These are phyloP conservation scores for Deinandra increscens DNA, from an alignment of 129 eudicot genomes.

Conservation along the genomic window DNA sequence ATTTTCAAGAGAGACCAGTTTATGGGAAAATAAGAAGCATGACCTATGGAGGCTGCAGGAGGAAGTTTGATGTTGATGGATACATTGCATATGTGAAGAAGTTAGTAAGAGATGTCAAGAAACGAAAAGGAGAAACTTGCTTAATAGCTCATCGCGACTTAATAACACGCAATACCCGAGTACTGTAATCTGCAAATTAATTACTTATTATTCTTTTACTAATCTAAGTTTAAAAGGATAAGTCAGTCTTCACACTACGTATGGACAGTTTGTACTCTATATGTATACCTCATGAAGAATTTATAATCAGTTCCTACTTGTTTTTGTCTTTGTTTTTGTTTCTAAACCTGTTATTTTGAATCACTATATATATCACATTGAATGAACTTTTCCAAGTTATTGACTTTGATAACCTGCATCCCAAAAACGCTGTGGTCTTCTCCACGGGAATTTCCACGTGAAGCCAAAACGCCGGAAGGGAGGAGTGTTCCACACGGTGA, in stretches of 20 bases:
- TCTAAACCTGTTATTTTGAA: not conserved
- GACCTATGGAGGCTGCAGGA: constrained; percentile 93
- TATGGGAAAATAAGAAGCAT: constrained; percentile 93
- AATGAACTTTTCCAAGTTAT: not conserved
- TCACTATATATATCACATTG: not conserved
- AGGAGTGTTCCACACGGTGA: no score
- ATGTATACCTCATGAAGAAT: not conserved
- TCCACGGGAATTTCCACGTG: no score
- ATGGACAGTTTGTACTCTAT: not conserved
- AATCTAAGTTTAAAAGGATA: not conserved
- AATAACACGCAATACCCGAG: constrained; percentile 27
- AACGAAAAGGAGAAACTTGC: constrained; percentile 57
- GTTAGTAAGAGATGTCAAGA: constrained; percentile 68
- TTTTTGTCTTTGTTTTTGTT: not conserved
- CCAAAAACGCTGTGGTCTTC: no score
- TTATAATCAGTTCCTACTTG: not conserved
- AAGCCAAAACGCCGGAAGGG: no score
- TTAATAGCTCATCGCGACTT: constrained; percentile 37
- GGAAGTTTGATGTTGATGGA: constrained; percentile 85
- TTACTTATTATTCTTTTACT: constrained; percentile 10
- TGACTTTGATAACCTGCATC: not conserved
- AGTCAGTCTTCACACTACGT: not conserved
- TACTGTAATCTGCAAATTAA: not conserved
- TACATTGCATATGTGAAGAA: constrained; percentile 73
- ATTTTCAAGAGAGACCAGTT: constrained; percentile 81